Conservation (phyloP, 768 basidiomycete genomes). For the Naganishia friedmannii region DNA sequence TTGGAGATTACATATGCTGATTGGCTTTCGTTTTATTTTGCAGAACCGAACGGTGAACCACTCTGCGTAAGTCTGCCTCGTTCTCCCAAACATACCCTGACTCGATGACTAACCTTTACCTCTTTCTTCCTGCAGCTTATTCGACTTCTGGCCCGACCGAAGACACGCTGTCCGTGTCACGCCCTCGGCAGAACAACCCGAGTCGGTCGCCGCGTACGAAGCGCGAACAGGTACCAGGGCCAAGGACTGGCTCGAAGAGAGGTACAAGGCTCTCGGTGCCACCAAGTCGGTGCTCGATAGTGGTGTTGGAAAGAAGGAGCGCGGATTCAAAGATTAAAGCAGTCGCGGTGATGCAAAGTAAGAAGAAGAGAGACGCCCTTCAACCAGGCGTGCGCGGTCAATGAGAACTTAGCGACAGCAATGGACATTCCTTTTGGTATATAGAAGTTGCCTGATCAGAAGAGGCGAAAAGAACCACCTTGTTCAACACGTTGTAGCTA, state of each 20-base stretch:
- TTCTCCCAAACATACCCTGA: neutral
- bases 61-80: slow-evolving; percentile 58
- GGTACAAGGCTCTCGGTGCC: slow-evolving; percentile 66
- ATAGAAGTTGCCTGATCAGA: neutral
- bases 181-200: slow-evolving; percentile 73
- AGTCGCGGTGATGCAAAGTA: neutral
- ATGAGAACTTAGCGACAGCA: too few species aligned
- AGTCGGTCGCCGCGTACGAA: slow-evolving; percentile 69
- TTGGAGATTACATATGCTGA: neutral
- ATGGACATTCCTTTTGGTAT: slow-evolving; percentile 1
- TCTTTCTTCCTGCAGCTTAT: neutral
- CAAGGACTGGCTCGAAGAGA: slow-evolving; percentile 69
- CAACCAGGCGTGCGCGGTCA: neutral
- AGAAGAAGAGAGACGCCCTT: neutral
- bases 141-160: slow-evolving; percentile 49
- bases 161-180: slow-evolving; percentile 78
- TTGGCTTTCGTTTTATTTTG: neutral
- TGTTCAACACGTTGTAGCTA: slow-evolving; percentile 7
- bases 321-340: slow-evolving; percentile 47
- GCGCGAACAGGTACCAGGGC: slow-evolving; percentile 62
- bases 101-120: neutral
- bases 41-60: slow-evolving; percentile 77
- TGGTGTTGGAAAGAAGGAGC: slow-evolving; percentile 41
- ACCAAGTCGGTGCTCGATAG: slow-evolving; percentile 39
- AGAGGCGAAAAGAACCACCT: slow-evolving; percentile 2